phyloP scores from a whole-genome alignment of 2,329 filamentous ascomycete species.

The Magnaporthiopsis incrustans region DNA sequence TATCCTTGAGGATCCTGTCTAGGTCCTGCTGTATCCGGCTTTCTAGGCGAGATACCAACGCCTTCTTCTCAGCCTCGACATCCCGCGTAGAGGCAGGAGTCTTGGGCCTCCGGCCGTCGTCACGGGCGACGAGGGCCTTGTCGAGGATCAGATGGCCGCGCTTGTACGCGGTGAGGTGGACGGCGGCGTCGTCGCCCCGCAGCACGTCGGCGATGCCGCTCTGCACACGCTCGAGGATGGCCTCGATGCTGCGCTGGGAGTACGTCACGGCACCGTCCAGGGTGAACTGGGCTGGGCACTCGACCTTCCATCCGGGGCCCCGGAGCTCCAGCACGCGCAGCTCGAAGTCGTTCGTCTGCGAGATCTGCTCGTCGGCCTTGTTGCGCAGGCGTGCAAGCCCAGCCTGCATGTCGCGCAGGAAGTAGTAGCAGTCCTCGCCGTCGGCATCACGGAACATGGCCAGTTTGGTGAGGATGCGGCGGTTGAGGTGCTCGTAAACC shows the following conservation, averaged over 20 bases:
- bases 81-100: conserved; percentile 20
- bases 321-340: conserved; percentile 38
- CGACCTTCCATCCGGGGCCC: conserved; percentile 36
- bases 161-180: conserved; percentile 41
- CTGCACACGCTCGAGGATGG: conserved; percentile 42
- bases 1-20: conserved; percentile 42
- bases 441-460: conserved; percentile 36
- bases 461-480: conserved; percentile 33
- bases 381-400: conserved; percentile 30
- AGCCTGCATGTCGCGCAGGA: conserved; percentile 31
- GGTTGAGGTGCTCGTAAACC: conserved; percentile 34
- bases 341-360: conserved; percentile 38
- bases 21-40: conserved; percentile 39
- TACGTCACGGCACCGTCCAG: conserved; percentile 33
- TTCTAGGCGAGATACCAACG: conserved; percentile 31
- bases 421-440: conserved; percentile 34
- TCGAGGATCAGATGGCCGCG: conserved; percentile 45
- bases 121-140: conserved; percentile 34
- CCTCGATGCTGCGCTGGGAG: conserved; percentile 36
- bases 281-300: conserved; percentile 36
- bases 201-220: conserved; percentile 41
- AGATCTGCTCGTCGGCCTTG: conserved; percentile 32
- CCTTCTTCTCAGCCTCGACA: conserved; percentile 28
- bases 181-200: conserved; percentile 35
- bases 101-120: conserved; percentile 22